Percentiles rank a stretch among this genome's conserved stretches.
phyloP scores from a whole-genome alignment of 495 filamentous ascomycete species.

The Endocarpon pusillum region DNA sequence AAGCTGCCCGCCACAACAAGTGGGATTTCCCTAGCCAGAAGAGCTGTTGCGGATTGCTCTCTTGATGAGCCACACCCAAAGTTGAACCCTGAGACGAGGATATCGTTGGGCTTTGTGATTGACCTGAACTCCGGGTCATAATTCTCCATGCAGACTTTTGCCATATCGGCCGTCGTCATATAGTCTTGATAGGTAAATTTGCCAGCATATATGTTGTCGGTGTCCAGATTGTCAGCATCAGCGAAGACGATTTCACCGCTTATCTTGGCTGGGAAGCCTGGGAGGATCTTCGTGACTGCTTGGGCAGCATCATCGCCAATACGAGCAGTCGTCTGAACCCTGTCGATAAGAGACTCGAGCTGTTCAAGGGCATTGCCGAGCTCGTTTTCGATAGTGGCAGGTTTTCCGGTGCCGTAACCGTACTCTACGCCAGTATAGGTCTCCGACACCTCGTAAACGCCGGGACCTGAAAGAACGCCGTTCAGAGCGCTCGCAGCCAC shows the following conservation, averaged over 20 bases:
- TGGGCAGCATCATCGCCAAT: slow-evolving; percentile 2
- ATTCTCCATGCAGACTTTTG: slow-evolving; percentile 79
- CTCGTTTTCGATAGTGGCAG: slow-evolving; percentile 32
- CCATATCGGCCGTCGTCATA: slow-evolving; percentile 61
- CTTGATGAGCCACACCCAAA: slow-evolving; percentile 72
- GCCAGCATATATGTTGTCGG: slow-evolving; percentile 21
- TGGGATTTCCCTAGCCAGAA: slow-evolving; percentile 70
- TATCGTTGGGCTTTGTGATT: slow-evolving; percentile 47
- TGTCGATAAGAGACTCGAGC: slow-evolving; percentile 34
- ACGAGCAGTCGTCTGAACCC: slow-evolving; percentile 13
- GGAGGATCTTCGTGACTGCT: slow-evolving; percentile 13
- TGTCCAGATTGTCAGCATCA: too few relatives aligned
- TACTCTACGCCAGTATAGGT: slow-evolving; percentile 35
- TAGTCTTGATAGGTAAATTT: slow-evolving; percentile 86
- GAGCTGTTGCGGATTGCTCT: slow-evolving; percentile 81
- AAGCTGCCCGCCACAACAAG: slow-evolving; percentile 77
- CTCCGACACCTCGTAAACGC: slow-evolving; percentile 44
- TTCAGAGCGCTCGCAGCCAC: slow-evolving; percentile 56
- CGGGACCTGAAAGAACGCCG: slow-evolving; percentile 51
- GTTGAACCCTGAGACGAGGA: slow-evolving; percentile 78
- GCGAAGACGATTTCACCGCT: too few relatives aligned
- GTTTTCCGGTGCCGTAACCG: too few relatives aligned
- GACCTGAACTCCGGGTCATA: slow-evolving; percentile 57
- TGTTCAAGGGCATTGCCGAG: slow-evolving; percentile 39
- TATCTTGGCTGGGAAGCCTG: slow-evolving; percentile 13